Percentiles rank a stretch among this genome's conserved stretches.
Evolutionary conservation across 2,329 filamentous ascomycete genomes (phyloP).

Genomic region (Ascochyta fabae): DNA sequence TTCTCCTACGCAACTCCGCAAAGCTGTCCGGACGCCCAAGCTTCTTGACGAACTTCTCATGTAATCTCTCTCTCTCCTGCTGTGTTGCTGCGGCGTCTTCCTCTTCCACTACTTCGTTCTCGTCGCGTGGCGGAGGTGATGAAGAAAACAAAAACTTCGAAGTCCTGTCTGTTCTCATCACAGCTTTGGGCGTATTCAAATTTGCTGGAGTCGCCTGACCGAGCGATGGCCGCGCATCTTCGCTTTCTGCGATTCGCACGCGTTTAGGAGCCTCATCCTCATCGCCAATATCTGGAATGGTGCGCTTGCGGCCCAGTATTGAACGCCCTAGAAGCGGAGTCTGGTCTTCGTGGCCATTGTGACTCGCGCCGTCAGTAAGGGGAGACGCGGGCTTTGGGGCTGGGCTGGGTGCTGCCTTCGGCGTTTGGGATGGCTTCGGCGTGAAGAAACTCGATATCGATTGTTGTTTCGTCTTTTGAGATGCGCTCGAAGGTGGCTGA

Average conservation of each 20-base stretch:
- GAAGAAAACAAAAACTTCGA: conserved; percentile 66
- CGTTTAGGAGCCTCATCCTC: conserved; percentile 51
- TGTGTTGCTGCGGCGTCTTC: conserved; percentile 60
- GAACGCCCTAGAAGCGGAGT: background rate
- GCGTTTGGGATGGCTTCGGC: conserved; percentile 47
- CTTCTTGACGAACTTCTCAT: conserved; percentile 87
- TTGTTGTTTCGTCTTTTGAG: conserved; percentile 71
- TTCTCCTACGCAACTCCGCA: conserved; percentile 67
- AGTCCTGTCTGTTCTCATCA: conserved; percentile 56
- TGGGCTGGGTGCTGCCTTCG: conserved; percentile 32
- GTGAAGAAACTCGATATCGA: conserved; percentile 88
- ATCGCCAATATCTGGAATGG: conserved; percentile 49
- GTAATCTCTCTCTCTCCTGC: conserved; percentile 72
- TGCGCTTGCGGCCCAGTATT: conserved; percentile 32
- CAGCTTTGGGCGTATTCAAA: conserved; percentile 39
- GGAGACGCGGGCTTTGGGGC: conserved; percentile 29
- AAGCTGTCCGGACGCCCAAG: conserved; percentile 86
- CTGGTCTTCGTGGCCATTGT: conserved; percentile 22
- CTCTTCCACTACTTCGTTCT: conserved; percentile 50
- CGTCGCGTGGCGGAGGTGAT: conserved; percentile 49
- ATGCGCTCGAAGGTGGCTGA: conserved; percentile 38
- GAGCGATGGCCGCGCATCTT: conserved; percentile 30
- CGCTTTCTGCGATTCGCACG: conserved; percentile 33
- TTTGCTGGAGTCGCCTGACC: conserved; percentile 29
- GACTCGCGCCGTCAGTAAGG: conserved; percentile 14